Evolutionary conservation across 805 yeast genomes (phyloP).

Genomic region (Isabelozyma rhagii): DNA sequence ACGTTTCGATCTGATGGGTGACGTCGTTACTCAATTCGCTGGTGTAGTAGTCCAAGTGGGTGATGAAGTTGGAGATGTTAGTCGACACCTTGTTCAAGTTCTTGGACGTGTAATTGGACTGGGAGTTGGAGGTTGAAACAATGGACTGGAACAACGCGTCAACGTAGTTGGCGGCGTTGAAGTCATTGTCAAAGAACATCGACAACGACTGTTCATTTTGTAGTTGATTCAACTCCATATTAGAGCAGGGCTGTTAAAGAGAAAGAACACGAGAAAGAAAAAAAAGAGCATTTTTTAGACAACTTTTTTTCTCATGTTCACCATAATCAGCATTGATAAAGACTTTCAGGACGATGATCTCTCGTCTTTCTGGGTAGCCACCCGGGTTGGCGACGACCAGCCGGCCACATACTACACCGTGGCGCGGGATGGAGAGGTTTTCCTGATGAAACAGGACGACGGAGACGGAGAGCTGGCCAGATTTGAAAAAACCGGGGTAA

Average conservation of each 20-base stretch:
- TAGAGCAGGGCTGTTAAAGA: not conserved
- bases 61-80: slow-evolving; percentile 48
- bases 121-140: slow-evolving; percentile 7
- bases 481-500: not conserved
- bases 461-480: not conserved
- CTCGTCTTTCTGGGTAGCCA: not conserved
- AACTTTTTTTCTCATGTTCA: not conserved
- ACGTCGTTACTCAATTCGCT: slow-evolving; percentile 44
- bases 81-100: slow-evolving; percentile 42
- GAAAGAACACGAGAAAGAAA: slow-evolving; percentile 26
- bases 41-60: slow-evolving; percentile 62
- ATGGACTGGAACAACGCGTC: slow-evolving; percentile 56
- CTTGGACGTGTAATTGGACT: slow-evolving; percentile 23
- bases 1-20: slow-evolving; percentile 44
- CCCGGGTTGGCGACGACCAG: not conserved
- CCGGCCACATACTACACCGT: not conserved
- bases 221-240: slow-evolving; percentile 29
- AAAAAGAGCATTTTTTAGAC: slow-evolving; percentile 15
- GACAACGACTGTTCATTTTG: slow-evolving; percentile 41
- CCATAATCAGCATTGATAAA: not conserved
- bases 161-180: slow-evolving; percentile 61
- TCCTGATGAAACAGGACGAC: not conserved
- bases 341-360: not conserved
- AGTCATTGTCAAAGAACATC: slow-evolving; percentile 68
- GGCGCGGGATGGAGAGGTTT: not conserved